Conservation (phyloP, 176 grass and related monocot species). For the Ensete ventricosum region DNA sequence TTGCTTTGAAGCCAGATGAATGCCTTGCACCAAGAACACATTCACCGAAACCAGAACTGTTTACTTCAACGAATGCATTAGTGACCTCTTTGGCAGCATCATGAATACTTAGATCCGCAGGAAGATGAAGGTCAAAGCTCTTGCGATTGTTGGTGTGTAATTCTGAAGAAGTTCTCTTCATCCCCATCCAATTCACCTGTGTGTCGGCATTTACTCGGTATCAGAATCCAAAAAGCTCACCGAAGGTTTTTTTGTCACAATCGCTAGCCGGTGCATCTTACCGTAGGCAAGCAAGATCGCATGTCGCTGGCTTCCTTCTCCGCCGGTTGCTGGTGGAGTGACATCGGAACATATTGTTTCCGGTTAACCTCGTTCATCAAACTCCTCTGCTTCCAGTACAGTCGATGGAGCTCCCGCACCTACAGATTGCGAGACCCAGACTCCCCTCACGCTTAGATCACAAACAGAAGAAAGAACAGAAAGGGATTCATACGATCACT, state of each 20-base stretch:
- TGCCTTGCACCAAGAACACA: constrained; percentile 8
- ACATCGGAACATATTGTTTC: constrained; percentile 11
- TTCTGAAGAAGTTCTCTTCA: neutral
- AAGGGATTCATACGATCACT: neutral
- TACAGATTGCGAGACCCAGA: neutral
- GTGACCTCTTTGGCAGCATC: neutral
- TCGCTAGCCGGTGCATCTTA: neutral
- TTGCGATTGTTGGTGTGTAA: neutral
- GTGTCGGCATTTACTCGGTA: neutral
- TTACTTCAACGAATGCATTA: neutral
- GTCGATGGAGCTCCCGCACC: constrained; percentile 28
- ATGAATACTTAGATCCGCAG: neutral
- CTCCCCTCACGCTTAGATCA: neutral
- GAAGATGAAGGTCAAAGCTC: constrained; percentile 2
- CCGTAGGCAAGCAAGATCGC: neutral
- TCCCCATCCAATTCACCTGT: constrained; percentile 12
- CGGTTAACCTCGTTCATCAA: constrained; percentile 25
- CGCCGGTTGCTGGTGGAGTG: neutral
- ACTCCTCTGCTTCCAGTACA: constrained; percentile 36
- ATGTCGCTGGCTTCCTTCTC: neutral
- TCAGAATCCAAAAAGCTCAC: neutral
- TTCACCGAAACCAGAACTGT: constrained; percentile 4
- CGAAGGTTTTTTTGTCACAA: neutral
- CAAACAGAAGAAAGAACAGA: neutral
- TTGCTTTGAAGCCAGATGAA: neutral